Evolutionary conservation across 1,139 yeast species (phyloP).

Genomic region (Pichia terricola): DNA sequence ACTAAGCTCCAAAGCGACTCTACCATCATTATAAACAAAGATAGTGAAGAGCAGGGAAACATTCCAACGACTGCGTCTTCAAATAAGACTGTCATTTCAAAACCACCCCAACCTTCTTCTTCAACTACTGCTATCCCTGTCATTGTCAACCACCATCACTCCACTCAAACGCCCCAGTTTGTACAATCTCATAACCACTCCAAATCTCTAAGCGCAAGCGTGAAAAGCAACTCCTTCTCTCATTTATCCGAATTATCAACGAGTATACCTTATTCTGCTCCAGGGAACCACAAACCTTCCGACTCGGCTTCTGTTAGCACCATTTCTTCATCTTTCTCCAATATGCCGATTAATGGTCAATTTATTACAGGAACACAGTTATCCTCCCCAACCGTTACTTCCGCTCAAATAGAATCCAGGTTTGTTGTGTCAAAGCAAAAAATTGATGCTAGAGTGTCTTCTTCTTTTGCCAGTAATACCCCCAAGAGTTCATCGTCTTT

Average conservation of each 20-base stretch:
- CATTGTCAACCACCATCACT: no score
- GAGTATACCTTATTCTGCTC: conserved; percentile 67
- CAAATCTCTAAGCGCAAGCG: no score
- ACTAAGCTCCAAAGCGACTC: no score
- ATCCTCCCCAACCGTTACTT: conserved; percentile 57
- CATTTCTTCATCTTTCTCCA: conserved; percentile 13
- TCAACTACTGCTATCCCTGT: no score
- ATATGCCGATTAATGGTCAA: conserved; percentile 41
- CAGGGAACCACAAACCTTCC: conserved; percentile 39
- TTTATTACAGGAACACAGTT: conserved; percentile 52
- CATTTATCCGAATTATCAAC: conserved; percentile 35
- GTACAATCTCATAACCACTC: no score
- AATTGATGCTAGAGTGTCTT: conserved; percentile 35
- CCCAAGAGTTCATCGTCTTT: conserved; percentile 34
- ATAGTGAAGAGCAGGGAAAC: no score
- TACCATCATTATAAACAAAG: no score
- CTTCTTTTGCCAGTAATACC: conserved; percentile 6
- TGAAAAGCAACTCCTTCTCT: no score
- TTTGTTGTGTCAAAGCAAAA: conserved; percentile 67
- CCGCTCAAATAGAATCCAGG: conserved; percentile 50
- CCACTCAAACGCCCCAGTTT: no score
- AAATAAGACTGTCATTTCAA: no score
- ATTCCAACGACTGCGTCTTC: no score
- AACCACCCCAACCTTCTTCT: no score
- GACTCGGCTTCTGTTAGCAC: conserved; percentile 4